phyloP scores from a whole-genome alignment of 2,329 filamentous ascomycete species.

The Trichophyton benhamiae region DNA sequence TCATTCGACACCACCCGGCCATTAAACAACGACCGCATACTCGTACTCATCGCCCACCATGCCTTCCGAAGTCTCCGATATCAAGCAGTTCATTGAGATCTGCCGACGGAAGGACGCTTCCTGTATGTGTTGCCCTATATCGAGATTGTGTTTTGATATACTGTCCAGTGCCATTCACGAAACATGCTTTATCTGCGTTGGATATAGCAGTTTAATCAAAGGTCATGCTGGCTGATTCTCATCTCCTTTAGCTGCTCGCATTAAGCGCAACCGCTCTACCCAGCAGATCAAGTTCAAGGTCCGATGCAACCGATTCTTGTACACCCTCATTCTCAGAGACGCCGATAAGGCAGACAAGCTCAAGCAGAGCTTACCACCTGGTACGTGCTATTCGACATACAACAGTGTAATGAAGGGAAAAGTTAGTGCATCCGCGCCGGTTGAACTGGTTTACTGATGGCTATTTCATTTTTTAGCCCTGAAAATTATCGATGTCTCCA shows the following conservation, averaged over 20 bases:
- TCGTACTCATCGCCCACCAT: conserved; percentile 49
- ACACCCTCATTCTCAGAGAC: conserved; percentile 98
- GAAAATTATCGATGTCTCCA: conserved; percentile 35
- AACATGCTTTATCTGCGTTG: background rate
- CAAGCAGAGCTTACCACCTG: conserved; percentile 94
- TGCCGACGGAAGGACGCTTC: conserved; percentile 98
- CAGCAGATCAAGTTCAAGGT: conserved; percentile 99
- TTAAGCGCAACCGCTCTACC: conserved; percentile 89
- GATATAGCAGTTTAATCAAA: background rate
- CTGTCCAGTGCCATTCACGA: conserved; percentile 6
- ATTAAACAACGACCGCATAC: background rate
- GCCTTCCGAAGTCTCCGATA: conserved; percentile 96
- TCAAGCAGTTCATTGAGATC: conserved; percentile 99
- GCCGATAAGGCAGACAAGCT: conserved; percentile 99
- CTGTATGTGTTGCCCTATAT: conserved; percentile 56
- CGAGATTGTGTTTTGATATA: background rate
- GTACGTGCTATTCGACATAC: conserved; percentile 47
- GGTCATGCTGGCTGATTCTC: conserved; percentile 11
- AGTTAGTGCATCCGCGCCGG: background rate
- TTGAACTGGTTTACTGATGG: conserved; percentile 4
- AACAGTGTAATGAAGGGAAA: background rate
- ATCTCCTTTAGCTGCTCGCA: conserved; percentile 56
- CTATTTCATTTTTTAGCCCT: conserved; percentile 24
- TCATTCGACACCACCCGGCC: background rate
- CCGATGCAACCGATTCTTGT: conserved; percentile 89